Conservation (phyloP, 257 asterid genomes). For the Eustoma russellianum region DNA sequence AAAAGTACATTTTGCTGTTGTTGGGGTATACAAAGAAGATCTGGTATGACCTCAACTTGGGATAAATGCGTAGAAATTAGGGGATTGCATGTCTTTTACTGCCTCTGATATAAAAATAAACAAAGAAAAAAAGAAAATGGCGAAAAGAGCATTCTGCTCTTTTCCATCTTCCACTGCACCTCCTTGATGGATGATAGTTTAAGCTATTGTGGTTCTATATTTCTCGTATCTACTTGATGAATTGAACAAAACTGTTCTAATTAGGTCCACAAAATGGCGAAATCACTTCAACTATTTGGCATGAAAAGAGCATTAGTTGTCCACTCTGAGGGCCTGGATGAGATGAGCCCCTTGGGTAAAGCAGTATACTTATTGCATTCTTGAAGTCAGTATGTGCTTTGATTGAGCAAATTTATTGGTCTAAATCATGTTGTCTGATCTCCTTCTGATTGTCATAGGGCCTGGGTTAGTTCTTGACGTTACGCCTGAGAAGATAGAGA, state of each 20-base stretch:
- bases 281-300: slow-evolving; percentile 69
- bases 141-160: too few relatives aligned
- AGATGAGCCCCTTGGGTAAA: slow-evolving; percentile 91
- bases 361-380: background rate
- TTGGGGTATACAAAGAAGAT: slow-evolving; percentile 71
- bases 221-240: background rate
- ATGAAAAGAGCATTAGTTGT: slow-evolving; percentile 77
- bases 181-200: too few relatives aligned
- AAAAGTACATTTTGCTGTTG: slow-evolving; percentile 59
- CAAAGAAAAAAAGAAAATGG: too few relatives aligned
- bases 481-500: slow-evolving; percentile 48
- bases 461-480: slow-evolving; percentile 65
- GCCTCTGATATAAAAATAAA: too few relatives aligned
- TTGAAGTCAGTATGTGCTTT: background rate
- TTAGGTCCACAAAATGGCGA: slow-evolving; percentile 70
- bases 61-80: background rate
- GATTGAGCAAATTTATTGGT: background rate
- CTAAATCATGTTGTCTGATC: background rate
- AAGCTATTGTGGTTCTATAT: too few relatives aligned
- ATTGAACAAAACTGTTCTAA: background rate
- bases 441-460: slow-evolving; percentile 33
- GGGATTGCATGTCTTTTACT: too few relatives aligned
- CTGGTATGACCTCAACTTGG: slow-evolving; percentile 25
- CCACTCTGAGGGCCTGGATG: slow-evolving; percentile 78
- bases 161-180: too few relatives aligned